These are phyloP conservation scores for Talaromyces sp. DNA, from an alignment of 2,329 filamentous ascomycete species.

Conservation along the genomic window DNA sequence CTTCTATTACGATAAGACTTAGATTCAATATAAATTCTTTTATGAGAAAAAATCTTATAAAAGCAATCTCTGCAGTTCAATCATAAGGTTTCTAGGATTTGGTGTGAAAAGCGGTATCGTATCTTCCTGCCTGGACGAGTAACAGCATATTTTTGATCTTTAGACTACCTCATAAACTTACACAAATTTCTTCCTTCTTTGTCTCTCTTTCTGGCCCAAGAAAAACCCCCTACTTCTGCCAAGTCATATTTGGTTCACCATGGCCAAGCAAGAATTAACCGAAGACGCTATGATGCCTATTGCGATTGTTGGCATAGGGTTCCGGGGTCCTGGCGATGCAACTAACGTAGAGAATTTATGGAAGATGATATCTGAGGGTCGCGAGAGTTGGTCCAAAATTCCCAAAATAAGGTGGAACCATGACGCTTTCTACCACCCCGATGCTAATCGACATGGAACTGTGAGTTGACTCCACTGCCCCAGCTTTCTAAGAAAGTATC, in stretches of 20 bases:
- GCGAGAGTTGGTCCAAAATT: conserved; percentile 31
- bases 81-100: background rate
- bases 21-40: background rate
- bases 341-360: conserved; percentile 31
- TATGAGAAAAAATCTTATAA: background rate
- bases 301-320: conserved; percentile 36
- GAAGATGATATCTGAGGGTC: conserved; percentile 30
- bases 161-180: background rate
- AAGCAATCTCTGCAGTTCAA: background rate
- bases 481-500: background rate
- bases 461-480: conserved; percentile 18
- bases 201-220: background rate
- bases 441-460: conserved; percentile 33
- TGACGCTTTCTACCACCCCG: conserved; percentile 38
- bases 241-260: background rate
- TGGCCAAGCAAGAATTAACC: background rate
- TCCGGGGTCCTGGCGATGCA: conserved; percentile 32
- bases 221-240: background rate
- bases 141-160: background rate
- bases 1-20: background rate
- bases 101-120: background rate
- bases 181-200: background rate
- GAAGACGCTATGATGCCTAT: conserved; percentile 19
- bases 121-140: background rate
- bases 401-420: conserved; percentile 36